Conservation (phyloP, 1,284 basidiomycete species). For the Stereum hirsutum region DNA sequence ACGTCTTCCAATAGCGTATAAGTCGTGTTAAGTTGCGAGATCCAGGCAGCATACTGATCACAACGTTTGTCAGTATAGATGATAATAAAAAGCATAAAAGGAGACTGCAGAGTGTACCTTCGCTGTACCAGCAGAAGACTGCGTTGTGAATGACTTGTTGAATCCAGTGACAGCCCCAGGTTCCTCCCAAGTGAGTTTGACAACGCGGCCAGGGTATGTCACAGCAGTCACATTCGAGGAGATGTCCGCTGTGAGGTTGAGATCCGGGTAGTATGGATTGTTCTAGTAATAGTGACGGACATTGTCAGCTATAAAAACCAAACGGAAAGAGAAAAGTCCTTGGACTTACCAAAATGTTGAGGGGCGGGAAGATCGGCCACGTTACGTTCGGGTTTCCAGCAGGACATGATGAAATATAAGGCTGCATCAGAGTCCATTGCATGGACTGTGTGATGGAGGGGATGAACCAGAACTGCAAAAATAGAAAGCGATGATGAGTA, state of each 20-base stretch:
- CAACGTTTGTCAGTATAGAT: too few relatives aligned
- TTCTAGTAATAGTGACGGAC: conserved; percentile 11
- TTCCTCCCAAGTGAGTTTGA: conserved; percentile 46
- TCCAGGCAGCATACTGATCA: conserved; percentile 43
- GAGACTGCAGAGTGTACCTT: conserved; percentile 21
- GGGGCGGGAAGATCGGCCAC: conserved; percentile 45
- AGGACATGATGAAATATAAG: conserved; percentile 51
- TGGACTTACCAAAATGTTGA: conserved; percentile 32
- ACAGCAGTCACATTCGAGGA: conserved; percentile 39
- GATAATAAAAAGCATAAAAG: background rate
- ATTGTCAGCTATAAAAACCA: background rate
- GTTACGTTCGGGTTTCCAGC: conserved; percentile 45
- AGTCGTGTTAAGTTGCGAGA: conserved; percentile 57
- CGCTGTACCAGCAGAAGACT: conserved; percentile 31
- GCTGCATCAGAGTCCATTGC: conserved; percentile 54
- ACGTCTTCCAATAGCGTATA: conserved; percentile 42
- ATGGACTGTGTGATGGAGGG: conserved; percentile 51
- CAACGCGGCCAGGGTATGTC: conserved; percentile 34
- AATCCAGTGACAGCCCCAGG: conserved; percentile 45
- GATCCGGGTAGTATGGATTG: conserved; percentile 20
- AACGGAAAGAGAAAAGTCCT: background rate
- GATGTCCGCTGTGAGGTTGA: conserved; percentile 28
- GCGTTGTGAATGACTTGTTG: conserved; percentile 44
- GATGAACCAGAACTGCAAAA: conserved; percentile 28
- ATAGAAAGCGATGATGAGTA: conserved; percentile 2